Percentiles rank a stretch among this genome's conserved stretches.
Conservation (phyloP, 768 basidiomycete species). For the Macrocybe gigantea region DNA sequence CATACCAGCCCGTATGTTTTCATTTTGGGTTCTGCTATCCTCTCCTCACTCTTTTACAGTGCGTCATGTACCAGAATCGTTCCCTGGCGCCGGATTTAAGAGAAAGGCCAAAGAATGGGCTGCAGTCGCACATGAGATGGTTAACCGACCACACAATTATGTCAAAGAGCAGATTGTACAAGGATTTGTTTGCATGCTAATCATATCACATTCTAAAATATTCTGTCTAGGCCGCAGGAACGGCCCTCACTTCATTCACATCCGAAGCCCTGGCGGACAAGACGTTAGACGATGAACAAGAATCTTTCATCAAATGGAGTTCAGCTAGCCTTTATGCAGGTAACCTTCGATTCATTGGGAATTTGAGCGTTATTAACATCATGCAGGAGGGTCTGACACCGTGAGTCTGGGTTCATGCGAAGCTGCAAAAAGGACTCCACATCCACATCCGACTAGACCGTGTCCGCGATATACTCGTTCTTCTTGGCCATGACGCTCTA, state of each 20-base stretch:
- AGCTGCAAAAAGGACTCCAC: not conserved
- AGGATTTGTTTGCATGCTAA: constrained; percentile 2
- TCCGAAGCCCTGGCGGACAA: constrained; percentile 50
- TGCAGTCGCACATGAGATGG: constrained; percentile 34
- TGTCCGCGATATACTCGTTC: constrained; percentile 20
- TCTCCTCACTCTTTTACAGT: not conserved
- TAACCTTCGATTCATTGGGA: constrained; percentile 5
- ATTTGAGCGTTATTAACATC: not conserved
- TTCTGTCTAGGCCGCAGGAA: constrained; percentile 43
- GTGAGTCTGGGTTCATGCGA: not conserved
- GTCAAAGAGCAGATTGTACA: constrained; percentile 42
- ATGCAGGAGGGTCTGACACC: constrained; percentile 7
- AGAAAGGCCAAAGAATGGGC: constrained; percentile 39
- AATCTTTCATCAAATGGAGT: constrained; percentile 62
- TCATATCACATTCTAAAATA: constrained; percentile 11
- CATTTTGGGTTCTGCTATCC: not conserved
- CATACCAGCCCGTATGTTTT: constrained; percentile 34
- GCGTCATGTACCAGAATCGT: constrained; percentile 45
- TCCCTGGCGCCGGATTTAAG: constrained; percentile 53
- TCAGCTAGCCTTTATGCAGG: constrained; percentile 49
- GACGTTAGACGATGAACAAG: constrained; percentile 44
- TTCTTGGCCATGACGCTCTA: constrained; percentile 22
- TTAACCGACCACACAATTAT: constrained; percentile 36
- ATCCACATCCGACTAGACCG: constrained; percentile 9
- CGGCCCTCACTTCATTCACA: constrained; percentile 50